Evolutionary conservation across 2,329 filamentous ascomycete species (phyloP), one percentile per base, ranked within the genome.

Genomic region (Rhynchosporium secalis): DNA sequence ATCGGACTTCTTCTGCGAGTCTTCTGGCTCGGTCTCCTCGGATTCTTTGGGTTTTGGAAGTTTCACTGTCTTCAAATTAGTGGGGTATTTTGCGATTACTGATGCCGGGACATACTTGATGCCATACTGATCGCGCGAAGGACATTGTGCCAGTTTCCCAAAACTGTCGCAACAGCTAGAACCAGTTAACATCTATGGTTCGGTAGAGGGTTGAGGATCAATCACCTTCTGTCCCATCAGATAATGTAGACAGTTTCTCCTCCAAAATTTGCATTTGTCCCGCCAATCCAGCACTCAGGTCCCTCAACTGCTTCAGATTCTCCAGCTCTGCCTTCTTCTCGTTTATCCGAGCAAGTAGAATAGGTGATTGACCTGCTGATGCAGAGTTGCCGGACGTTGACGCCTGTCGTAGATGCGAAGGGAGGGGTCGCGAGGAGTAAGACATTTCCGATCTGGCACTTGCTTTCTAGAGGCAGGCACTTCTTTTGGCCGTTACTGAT

Each of bases 131-230:
- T 93, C 47, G 90, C 90, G 67, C 89, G 83, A 64, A 96, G 81
- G 67, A 96, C 91, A 70, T 91, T 93, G 75, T 93, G 89, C 91
- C 91, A 96, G 75, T 95, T 96, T 58, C 88, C 85, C 73, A 96
- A 80, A 28, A 96, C 91, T n/a, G 88, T 84, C 45, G 91, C 91
- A 71, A 96, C 91, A 64, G 89, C 90, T 92, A 73, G 60, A 58
- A 28, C 7, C 29, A 60, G 31, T 56, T 41, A 15, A 31, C 6
- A 38, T 8, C 29, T 40, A 4, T 29, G 10, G 29, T 20, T 40
- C 13, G 10, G n/a, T 36, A 45, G 38, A 12, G 7, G 13, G 13
- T 29, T 26, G 26, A 13, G 38, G 1, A 47, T 54, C 29, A 29
- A 54, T 64, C 73, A 89, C 89, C 89, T 83, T 95, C 90, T 36